Base-by-base conservation (phyloP, 306 rosid species). In the Malus sieversii region DNA sequence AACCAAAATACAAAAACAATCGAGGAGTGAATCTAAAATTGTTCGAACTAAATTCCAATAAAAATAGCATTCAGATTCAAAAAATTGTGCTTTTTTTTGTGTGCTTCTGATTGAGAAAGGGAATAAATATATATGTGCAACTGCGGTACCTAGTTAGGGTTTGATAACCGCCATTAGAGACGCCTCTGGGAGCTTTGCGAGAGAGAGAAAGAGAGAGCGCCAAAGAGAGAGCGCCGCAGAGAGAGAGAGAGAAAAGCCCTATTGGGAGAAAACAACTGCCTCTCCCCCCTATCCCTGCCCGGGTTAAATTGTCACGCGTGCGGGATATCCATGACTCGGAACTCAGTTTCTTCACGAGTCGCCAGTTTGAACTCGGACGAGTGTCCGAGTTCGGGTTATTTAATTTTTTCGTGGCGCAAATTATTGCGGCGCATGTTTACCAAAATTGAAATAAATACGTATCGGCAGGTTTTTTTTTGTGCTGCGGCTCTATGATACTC, bases 151-250 rank as follows among this genome's bases (percentile, higher is more conserved):
- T 52, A 18, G 77, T 71, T 79, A 91, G 86, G 82, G 75, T 72
- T 84, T 25, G 29, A 80, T 73, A 67, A 78, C 74, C 74, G 68
- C 75, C 82, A 84, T 64, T 61, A 76, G 45, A 80, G 81, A 82
- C 19, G 80, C 72, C 15, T 16, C n/a, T 20, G 20, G 71, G 72
- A 68, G 80, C 79, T 83, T 80, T 25, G 55, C 8, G 70, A 53
- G 9, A 55, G 25, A 65, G 71, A 75, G 8, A 27, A 22, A 53
- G 29, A 73, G 78, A 75, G 51, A 60, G 71, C 13, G 77, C 19
- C 8, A 63, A 32, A 75, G 33, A 68, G 75, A 71, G 51, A 60
- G 74, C 33, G 67, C 74, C 30, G 78, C 11, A 27, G 76, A 53
- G 71, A 68, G 76, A 66, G 44, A 59, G 73, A 79, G 51, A 82